Evolutionary conservation across 805 yeast species (phyloP).

Genomic region (Ascoidea asiatica): DNA sequence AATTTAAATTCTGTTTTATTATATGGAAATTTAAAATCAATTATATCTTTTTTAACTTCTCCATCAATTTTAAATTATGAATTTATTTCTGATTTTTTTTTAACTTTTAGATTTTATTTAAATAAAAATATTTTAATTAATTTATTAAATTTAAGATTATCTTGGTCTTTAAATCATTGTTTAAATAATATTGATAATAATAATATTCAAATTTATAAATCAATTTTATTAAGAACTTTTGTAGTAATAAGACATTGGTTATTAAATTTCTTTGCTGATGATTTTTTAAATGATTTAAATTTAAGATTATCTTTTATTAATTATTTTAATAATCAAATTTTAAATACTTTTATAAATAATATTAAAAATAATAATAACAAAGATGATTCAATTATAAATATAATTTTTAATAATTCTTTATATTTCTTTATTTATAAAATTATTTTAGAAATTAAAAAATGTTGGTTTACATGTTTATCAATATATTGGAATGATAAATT

Average conservation of each 20-base stretch:
- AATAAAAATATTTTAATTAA: constrained; percentile 44
- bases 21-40: background rate
- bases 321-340: constrained; percentile 24
- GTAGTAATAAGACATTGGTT: constrained; percentile 86
- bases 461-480: constrained; percentile 28
- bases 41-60: constrained; percentile 37
- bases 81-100: constrained; percentile 71
- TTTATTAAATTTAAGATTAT: constrained; percentile 47
- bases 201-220: constrained; percentile 2
- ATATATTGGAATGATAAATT: constrained; percentile 4
- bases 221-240: constrained; percentile 48
- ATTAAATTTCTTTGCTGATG: constrained; percentile 75
- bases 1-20: no score
- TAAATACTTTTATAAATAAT: constrained; percentile 8
- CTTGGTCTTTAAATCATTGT: constrained; percentile 49
- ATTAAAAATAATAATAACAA: constrained; percentile 8
- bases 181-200: constrained; percentile 1
- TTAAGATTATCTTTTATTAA: constrained; percentile 30
- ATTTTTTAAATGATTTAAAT: constrained; percentile 44
- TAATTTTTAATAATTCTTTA: no score
- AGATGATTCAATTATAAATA: background rate
- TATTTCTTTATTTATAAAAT: constrained; percentile 21
- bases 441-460: constrained; percentile 30
- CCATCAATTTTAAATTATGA: constrained; percentile 68
- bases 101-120: constrained; percentile 66